These are phyloP conservation scores for Heracleum sosnowskyi DNA, from an alignment of 129 eudicot genomes.

Conservation along the genomic window DNA sequence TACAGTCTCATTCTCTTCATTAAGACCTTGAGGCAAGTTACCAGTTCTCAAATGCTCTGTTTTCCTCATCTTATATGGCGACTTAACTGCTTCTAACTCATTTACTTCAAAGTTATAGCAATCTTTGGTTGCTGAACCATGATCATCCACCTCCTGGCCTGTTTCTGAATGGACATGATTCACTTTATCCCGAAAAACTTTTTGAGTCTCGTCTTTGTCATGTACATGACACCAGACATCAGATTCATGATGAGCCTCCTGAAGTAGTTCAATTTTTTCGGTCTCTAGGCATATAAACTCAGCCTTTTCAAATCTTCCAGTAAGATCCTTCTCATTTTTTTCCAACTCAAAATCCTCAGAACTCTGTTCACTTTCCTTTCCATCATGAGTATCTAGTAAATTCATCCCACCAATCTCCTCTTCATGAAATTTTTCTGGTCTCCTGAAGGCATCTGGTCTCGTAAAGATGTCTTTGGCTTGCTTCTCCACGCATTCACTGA, in stretches of 20 bases:
- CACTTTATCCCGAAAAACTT: slow-evolving; percentile 21
- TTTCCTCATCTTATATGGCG: slow-evolving; percentile 9
- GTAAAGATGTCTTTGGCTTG: too few species aligned
- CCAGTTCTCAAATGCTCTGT: slow-evolving; percentile 23
- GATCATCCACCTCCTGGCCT: slow-evolving; percentile 26
- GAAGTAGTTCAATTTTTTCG: slow-evolving; percentile 12
- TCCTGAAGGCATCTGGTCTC: too few species aligned
- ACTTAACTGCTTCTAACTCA: slow-evolving; percentile 24
- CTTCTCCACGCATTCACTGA: too few species aligned
- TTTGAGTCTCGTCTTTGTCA: slow-evolving; percentile 18
- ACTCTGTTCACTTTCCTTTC: slow-evolving; percentile 18
- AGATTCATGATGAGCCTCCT: slow-evolving; percentile 20
- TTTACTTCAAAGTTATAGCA: slow-evolving; percentile 19
- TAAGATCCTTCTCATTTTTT: slow-evolving; percentile 4
- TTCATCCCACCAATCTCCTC: too few species aligned
- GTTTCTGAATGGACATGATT: slow-evolving; percentile 21
- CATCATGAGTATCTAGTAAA: slow-evolving; percentile 12
- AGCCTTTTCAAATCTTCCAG: slow-evolving; percentile 9
- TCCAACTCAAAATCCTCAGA: slow-evolving; percentile 2
- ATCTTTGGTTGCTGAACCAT: slow-evolving; percentile 12
- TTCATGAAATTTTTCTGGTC: too few species aligned
- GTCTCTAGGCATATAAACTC: neutral
- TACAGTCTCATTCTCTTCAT: slow-evolving; percentile 22
- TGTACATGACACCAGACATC: slow-evolving; percentile 12
- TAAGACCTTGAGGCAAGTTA: slow-evolving; percentile 15